Conservation (phyloP, 2,329 filamentous ascomycete species). For the Penicillium sp. region DNA sequence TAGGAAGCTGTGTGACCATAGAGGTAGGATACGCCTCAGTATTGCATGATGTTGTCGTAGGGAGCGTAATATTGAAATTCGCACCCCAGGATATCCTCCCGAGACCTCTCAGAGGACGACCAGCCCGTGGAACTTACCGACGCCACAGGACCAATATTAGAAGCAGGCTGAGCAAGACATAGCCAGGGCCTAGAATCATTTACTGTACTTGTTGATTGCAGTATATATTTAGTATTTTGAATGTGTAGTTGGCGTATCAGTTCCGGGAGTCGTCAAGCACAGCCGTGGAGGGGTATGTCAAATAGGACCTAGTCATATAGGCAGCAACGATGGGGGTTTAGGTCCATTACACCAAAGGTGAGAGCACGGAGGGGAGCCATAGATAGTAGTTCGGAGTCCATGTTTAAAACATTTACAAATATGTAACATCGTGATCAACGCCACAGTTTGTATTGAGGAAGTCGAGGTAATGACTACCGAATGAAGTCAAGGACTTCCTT, state of each 20-base stretch:
- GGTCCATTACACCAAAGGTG: background rate
- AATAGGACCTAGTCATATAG: background rate
- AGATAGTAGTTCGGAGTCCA: background rate
- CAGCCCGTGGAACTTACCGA: background rate
- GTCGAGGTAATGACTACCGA: background rate
- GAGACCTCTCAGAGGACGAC: background rate
- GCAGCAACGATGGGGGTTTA: background rate
- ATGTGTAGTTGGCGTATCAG: too few relatives aligned
- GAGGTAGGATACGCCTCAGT: background rate
- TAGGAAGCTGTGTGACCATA: background rate
- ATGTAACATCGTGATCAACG: background rate
- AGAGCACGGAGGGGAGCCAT: background rate
- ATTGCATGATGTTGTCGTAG: background rate
- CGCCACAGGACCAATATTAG: background rate
- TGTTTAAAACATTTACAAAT: background rate
- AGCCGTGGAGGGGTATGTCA: background rate
- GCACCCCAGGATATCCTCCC: constrained; percentile 1
- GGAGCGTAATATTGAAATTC: background rate
- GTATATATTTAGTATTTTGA: background rate
- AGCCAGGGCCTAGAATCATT: background rate
- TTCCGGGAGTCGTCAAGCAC: background rate
- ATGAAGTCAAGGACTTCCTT: background rate
- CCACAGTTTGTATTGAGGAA: background rate
- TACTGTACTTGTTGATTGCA: background rate
- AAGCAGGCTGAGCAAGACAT: background rate